Evolutionary conservation across 352 stramenopile species (phyloP), one percentile per base, ranked within the genome.

Genomic region (Pythium rishiriense): DNA sequence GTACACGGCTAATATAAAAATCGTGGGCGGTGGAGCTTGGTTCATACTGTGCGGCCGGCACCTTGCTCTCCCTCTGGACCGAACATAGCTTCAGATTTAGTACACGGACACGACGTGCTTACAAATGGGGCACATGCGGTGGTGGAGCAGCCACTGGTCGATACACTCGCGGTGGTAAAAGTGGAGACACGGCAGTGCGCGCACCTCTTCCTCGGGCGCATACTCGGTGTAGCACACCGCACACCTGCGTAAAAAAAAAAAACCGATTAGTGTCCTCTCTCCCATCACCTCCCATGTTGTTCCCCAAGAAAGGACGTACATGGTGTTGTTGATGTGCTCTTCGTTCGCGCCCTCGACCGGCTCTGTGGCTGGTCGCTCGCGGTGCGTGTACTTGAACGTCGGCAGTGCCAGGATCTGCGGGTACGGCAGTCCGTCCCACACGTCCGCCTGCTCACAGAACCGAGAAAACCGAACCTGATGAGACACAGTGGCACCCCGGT

Each of bases 131-230:
- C 89, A 96, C 51, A 84, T 83, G 56, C 86, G 82, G 58, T 95
- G 84, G 65, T 89, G 75, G 60, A 93, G 74, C 21, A 97, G 86
- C 89, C 89, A 97, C 65, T 90, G 85, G 65, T 96, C 88, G 64
- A 97, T 96, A 55, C 89, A 97, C 69, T 94, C 85, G 64, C 83
- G 82, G 69, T 97, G 89, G 68, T 96, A 97, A 59, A 88, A 91
- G 66, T 97, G 89, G 46, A 93, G 71, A 56, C 89, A 97, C 48
- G 89, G 87, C 47, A 97, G 69, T 26, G 80, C 73, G 25, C 85
- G 84, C 62, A 96, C 73, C 62, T 92, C 80, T 59, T 97, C 88
- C 24, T 88, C 83, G 19, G 64, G 52, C 48, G 83, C 67, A 66
- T 92, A 95, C 51, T 94, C 84, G 39, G 84, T 87, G 73, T 81